Evolutionary conservation across 1,284 basidiomycete species (phyloP).

Genomic region (Ustilago shanxiensis): DNA sequence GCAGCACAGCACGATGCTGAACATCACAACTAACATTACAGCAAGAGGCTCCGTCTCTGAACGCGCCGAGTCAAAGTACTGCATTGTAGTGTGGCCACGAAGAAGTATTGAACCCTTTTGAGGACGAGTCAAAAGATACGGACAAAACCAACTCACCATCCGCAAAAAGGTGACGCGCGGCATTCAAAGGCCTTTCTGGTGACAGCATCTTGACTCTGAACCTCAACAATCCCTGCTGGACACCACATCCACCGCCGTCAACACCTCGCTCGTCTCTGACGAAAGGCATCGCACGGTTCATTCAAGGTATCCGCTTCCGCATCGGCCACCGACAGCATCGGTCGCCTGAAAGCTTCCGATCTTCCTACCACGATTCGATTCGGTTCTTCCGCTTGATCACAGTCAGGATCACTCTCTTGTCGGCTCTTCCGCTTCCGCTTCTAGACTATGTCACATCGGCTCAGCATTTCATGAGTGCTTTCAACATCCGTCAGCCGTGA

Average conservation of each 20-base stretch:
- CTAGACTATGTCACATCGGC: slow-evolving; percentile 9
- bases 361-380: not conserved
- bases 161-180: slow-evolving; percentile 6
- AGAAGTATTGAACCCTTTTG: slow-evolving; percentile 21
- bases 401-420: not conserved
- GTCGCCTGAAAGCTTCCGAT: not conserved
- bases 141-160: not conserved
- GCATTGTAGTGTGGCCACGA: slow-evolving; percentile 10
- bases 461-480: slow-evolving; percentile 14
- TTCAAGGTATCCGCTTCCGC: not conserved
- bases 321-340: not conserved
- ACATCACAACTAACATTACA: not conserved
- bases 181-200: not conserved
- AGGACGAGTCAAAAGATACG: no score
- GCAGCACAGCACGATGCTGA: not conserved
- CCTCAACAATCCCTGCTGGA: not conserved
- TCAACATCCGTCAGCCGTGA: slow-evolving; percentile 5
- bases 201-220: not conserved
- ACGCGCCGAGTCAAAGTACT: not conserved
- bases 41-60: not conserved
- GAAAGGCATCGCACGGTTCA: no score
- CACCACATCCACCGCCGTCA: not conserved
- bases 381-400: slow-evolving; percentile 13
- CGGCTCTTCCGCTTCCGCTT: not conserved
- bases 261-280: no score